Evolutionary conservation across 1,139 yeast species (phyloP).

Genomic region (Pichia sp.): DNA sequence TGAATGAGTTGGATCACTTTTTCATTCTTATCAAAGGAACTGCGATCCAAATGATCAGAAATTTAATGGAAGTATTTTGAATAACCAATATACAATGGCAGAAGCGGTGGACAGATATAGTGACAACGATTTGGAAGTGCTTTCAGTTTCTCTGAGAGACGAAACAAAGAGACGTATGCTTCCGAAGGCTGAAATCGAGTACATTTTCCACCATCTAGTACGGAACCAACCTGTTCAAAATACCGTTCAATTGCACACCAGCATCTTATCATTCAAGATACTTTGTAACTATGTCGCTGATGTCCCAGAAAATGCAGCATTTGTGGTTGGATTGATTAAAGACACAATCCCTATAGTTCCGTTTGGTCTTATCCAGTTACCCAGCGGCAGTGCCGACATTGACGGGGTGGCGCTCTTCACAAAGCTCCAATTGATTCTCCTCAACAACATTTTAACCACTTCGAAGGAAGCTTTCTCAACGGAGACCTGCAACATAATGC

Average conservation of each 20-base stretch:
- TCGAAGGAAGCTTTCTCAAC: not conserved
- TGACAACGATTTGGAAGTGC: conserved; percentile 8
- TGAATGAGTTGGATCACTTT: no score
- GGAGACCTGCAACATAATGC: not conserved
- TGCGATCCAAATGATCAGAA: no score
- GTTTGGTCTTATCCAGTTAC: not conserved
- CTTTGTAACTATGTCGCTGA: conserved; percentile 29
- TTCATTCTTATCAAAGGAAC: no score
- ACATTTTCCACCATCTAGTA: conserved; percentile 9
- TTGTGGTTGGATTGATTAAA: conserved; percentile 3
- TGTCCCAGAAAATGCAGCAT: conserved; percentile 15
- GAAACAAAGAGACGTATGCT: conserved; percentile 6
- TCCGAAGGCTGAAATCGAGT: conserved; percentile 6
- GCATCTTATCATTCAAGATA: conserved; percentile 12
- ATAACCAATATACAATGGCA: not conserved
- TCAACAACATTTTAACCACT: conserved; percentile 16
- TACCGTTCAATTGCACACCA: not conserved
- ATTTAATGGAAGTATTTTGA: no score
- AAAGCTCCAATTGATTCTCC: conserved; percentile 13
- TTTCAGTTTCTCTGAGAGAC: conserved; percentile 16
- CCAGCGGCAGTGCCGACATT: not conserved
- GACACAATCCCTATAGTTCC: conserved; percentile 2
- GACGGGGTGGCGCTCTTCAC: not conserved
- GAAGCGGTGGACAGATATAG: not conserved
- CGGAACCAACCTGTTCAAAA: not conserved